Conservation (phyloP, 192 early-diverging fungal genomes). For the Coemansia sp. region DNA sequence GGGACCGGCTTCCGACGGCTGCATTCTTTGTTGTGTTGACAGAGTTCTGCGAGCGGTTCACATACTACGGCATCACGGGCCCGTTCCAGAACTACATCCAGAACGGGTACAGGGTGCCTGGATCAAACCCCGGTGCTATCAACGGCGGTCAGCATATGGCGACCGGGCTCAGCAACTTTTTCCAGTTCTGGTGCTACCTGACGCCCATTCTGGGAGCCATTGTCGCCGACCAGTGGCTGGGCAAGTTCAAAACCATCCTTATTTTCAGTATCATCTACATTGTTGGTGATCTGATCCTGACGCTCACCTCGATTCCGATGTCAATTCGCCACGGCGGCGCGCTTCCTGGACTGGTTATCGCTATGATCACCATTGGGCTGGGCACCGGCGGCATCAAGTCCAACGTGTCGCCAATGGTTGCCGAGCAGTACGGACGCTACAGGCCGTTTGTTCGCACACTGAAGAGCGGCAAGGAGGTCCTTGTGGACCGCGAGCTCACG, state of each 20-base stretch:
- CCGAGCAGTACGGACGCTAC: constrained; percentile 65
- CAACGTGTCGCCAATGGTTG: constrained; percentile 76
- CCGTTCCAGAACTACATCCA: constrained; percentile 68
- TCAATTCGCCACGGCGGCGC: constrained; percentile 61
- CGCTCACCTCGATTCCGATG: constrained; percentile 60
- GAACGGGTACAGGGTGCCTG: constrained; percentile 49
- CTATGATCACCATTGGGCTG: constrained; percentile 72
- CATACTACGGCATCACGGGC: constrained; percentile 62
- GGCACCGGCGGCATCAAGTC: constrained; percentile 80
- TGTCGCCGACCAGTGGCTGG: constrained; percentile 70
- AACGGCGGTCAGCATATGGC: constrained; percentile 58
- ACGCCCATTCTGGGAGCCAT: constrained; percentile 65
- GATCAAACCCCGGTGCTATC: constrained; percentile 55
- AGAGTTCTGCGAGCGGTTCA: constrained; percentile 65
- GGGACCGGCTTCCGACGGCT: constrained; percentile 59
- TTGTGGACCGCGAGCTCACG: constrained; percentile 69
- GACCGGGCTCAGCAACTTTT: constrained; percentile 61
- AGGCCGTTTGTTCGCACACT: constrained; percentile 63
- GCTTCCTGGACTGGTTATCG: constrained; percentile 66
- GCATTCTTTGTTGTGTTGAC: constrained; percentile 62
- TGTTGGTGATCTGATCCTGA: constrained; percentile 63
- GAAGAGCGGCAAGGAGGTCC: constrained; percentile 59
- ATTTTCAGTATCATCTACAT: constrained; percentile 68
- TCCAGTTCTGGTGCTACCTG: constrained; percentile 67
- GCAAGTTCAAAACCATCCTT: constrained; percentile 74